phyloP scores from a whole-genome alignment of 441 rosid genomes.

The Mallotus japonicus region DNA sequence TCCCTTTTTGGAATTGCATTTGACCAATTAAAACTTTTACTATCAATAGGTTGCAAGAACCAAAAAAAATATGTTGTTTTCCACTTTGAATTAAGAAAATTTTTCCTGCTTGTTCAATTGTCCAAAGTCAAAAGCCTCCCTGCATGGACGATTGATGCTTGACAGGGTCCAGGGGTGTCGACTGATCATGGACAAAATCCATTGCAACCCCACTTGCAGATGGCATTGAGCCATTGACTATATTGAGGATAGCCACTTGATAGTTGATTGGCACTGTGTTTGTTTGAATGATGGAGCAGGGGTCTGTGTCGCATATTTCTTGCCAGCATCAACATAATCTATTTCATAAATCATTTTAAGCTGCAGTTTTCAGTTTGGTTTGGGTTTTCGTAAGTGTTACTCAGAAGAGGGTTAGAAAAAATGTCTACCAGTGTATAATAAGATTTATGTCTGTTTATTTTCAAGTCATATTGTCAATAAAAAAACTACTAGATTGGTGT shows the following conservation, averaged over 20 bases:
- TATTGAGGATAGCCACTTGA: background rate
- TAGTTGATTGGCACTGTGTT: background rate
- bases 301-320: background rate
- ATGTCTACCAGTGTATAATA: background rate
- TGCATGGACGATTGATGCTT: background rate
- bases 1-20: constrained; percentile 4
- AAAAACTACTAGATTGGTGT: background rate
- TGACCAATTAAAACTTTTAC: background rate
- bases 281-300: background rate
- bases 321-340: background rate
- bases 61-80: background rate
- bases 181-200: background rate
- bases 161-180: background rate
- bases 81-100: background rate
- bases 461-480: too few species aligned
- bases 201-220: background rate
- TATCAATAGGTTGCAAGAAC: background rate
- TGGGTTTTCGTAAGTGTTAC: background rate
- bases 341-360: too few species aligned
- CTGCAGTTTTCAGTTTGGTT: background rate
- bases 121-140: background rate
- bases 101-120: constrained; percentile 6
- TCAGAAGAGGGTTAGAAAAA: too few species aligned
- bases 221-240: background rate
- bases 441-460: background rate